phyloP scores from a whole-genome alignment of 345 rosid genomes.

The Brassica carinata region DNA sequence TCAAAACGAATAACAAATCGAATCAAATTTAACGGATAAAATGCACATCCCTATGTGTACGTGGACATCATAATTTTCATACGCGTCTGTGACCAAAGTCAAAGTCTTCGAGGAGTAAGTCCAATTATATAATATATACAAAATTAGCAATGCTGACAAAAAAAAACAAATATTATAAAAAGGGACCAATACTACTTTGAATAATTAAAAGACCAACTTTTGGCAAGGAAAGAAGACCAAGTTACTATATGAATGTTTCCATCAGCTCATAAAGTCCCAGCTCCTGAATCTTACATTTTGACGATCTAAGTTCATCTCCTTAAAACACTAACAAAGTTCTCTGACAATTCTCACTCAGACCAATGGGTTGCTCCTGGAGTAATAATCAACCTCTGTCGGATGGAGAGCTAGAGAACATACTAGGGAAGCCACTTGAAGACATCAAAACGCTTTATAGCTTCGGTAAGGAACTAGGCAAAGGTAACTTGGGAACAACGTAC shows the following conservation, averaged over 20 bases:
- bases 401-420: constrained; percentile 38
- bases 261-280: neutral
- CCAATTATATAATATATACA: neutral
- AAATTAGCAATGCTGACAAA: neutral
- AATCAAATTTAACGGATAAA: too few species aligned
- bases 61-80: neutral
- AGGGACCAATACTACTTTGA: neutral
- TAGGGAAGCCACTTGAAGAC: constrained; percentile 65
- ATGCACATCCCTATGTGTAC: too few species aligned
- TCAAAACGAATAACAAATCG: neutral
- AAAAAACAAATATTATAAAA: neutral
- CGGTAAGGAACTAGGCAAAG: constrained; percentile 65
- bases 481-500: constrained; percentile 19
- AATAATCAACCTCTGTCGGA: neutral
- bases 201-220: neutral
- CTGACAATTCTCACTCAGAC: neutral
- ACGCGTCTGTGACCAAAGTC: neutral
- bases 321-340: neutral
- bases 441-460: constrained; percentile 49
- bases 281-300: neutral
- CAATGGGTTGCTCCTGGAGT: constrained; percentile 9
- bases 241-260: neutral
- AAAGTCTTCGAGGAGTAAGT: neutral
- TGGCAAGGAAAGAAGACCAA: neutral
- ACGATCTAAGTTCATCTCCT: neutral